Conservation (phyloP, 352 stramenopile species). For the Globisporangium cylindrosporum region DNA sequence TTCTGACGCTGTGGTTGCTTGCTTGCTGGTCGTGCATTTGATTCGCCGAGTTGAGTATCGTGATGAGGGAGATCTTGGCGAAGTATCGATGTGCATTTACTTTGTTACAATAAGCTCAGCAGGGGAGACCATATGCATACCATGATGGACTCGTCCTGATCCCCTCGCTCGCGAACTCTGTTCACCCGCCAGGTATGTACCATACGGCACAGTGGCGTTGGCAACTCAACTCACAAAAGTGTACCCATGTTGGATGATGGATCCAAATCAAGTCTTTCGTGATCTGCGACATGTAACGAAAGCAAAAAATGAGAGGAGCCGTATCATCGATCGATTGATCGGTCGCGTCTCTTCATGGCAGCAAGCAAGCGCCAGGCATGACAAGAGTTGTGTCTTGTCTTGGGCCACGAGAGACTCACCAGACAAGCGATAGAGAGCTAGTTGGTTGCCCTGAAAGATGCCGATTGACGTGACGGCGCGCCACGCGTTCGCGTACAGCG, state of each 20-base stretch:
- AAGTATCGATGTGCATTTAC: not conserved
- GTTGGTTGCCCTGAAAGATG: slow-evolving; percentile 18
- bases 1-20: not conserved
- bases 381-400: not conserved
- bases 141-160: not conserved
- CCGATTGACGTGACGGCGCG: slow-evolving; percentile 54
- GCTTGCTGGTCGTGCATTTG: not conserved
- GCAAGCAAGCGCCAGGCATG: not conserved
- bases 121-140: not conserved
- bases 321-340: not conserved
- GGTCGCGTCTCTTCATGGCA: slow-evolving; percentile 4
- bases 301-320: not conserved
- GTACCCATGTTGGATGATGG: slow-evolving; percentile 3
- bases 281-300: slow-evolving; percentile 8
- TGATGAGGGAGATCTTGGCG: not conserved
- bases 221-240: not conserved
- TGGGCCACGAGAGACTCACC: not conserved
- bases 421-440: not conserved
- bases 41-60: not conserved
- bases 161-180: not conserved
- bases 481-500: slow-evolving; percentile 67
- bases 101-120: not conserved
- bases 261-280: not conserved
- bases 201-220: too few relatives aligned
- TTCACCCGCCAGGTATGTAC: not conserved